These are phyloP conservation scores for Protomyces arabidopsidicola DNA, from an alignment of 1,139 yeast genomes.

Conservation along the genomic window DNA sequence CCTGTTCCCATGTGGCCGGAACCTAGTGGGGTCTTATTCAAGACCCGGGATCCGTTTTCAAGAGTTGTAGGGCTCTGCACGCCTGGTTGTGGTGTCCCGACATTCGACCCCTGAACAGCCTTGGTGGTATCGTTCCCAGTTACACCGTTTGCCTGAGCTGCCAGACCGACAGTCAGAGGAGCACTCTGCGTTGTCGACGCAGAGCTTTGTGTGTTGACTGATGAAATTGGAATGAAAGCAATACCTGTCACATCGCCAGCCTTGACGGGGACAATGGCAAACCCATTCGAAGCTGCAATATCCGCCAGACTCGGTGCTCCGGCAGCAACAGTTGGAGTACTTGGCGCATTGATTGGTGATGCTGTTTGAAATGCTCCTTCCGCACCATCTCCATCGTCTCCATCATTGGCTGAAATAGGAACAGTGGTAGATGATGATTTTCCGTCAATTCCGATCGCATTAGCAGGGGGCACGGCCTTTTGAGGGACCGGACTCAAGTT, in stretches of 20 bases:
- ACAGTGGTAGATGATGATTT: neutral
- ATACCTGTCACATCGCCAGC: constrained; percentile 20
- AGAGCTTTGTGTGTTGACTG: neutral
- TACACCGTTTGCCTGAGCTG: neutral
- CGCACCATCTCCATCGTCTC: neutral
- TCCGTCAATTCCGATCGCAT: neutral
- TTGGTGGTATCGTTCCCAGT: neutral
- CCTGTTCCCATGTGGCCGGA: constrained; percentile 7
- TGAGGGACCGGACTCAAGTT: neutral
- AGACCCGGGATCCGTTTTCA: neutral
- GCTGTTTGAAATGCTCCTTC: neutral
- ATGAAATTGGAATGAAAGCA: constrained; percentile 10
- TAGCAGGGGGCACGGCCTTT: neutral
- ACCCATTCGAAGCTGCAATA: neutral
- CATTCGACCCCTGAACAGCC: neutral
- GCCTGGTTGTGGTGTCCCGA: neutral
- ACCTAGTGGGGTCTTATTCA: constrained; percentile 22
- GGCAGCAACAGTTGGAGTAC: neutral
- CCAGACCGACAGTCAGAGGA: neutral
- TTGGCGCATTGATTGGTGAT: neutral
- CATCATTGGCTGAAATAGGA: neutral
- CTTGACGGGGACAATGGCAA: constrained; percentile 14
- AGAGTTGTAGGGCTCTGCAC: neutral
- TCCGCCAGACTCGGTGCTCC: neutral
- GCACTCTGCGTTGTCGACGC: neutral